A percentile compares a stretch with the other conserved stretches of the same genome.
phyloP scores from a whole-genome alignment of 345 rosid genomes.

The Eucalyptus pauciflora region DNA sequence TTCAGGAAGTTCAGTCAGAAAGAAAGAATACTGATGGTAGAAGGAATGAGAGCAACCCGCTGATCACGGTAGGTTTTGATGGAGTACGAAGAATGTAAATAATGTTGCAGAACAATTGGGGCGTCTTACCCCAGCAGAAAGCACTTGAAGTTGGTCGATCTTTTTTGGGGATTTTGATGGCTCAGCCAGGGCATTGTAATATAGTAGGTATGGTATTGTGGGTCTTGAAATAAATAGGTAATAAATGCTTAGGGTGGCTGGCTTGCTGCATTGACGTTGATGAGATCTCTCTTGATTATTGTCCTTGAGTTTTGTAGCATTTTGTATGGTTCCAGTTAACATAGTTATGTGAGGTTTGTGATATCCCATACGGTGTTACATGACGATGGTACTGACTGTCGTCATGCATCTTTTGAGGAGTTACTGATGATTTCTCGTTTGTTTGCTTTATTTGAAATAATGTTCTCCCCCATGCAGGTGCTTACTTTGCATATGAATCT shows the following conservation, averaged over 20 bases:
- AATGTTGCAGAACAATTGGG: slow-evolving; percentile 70
- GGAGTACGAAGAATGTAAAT: slow-evolving; percentile 58
- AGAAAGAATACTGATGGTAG: slow-evolving; percentile 45
- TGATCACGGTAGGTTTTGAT: slow-evolving; percentile 51
- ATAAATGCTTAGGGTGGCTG: neutral
- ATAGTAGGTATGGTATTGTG: neutral
- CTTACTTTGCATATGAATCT: neutral
- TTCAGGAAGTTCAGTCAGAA: slow-evolving; percentile 68
- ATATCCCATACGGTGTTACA: neutral
- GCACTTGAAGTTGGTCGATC: slow-evolving; percentile 21
- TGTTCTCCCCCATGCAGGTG: no score
- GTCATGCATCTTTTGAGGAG: neutral
- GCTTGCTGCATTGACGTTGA: neutral
- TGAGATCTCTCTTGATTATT: neutral
- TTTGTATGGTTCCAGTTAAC: neutral
- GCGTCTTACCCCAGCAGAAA: slow-evolving; percentile 74
- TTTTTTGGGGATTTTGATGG: neutral
- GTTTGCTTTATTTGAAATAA: neutral
- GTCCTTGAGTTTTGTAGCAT: neutral
- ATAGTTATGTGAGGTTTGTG: neutral
- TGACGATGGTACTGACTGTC: neutral
- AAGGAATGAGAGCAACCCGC: slow-evolving; percentile 27
- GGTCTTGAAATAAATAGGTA: neutral
- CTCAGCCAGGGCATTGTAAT: neutral
- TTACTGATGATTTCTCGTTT: neutral